phyloP scores from a whole-genome alignment of 202 grass and related monocot genomes.

The Bolboschoenoplectus hybrid region DNA sequence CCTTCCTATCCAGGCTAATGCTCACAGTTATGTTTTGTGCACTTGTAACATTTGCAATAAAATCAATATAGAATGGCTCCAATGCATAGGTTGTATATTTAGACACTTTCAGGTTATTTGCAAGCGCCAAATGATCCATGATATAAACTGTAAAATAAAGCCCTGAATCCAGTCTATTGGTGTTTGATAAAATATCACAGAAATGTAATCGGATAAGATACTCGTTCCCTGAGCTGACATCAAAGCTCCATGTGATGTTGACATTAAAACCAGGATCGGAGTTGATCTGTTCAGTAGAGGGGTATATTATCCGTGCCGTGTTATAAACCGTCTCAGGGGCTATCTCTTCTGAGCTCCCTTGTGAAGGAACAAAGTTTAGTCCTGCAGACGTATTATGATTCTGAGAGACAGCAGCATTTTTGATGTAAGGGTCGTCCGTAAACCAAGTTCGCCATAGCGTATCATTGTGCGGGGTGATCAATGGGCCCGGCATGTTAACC shows the following conservation, averaged over 20 bases:
- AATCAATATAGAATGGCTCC: constrained; percentile 50
- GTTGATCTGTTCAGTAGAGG: fast-evolving
- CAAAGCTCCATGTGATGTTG: constrained; percentile 73
- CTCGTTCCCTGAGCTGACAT: neutral
- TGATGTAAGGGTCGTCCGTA: constrained; percentile 56
- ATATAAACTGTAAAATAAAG: constrained; percentile 57
- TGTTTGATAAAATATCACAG: constrained; percentile 54
- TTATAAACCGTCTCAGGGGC: constrained; percentile 59
- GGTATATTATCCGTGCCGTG: constrained; percentile 41
- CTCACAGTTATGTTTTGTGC: constrained; percentile 49
- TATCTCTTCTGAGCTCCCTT: neutral
- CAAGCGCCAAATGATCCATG: neutral
- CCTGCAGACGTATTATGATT: neutral
- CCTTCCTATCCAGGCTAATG: constrained; percentile 27
- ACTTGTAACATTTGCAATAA: neutral
- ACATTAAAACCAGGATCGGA: constrained; percentile 12
- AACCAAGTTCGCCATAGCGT: constrained; percentile 82
- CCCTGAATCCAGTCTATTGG: neutral
- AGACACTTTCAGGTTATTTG: neutral
- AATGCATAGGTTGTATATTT: fast-evolving
- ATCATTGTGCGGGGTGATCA: constrained; percentile 42
- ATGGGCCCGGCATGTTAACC: constrained; percentile 65
- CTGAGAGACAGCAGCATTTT: neutral
- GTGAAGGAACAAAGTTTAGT: neutral
- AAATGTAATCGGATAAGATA: constrained; percentile 81